A percentile compares a stretch with the other conserved stretches of the same genome.
Conservation (phyloP, 306 rosid genomes). For the Medicago ruthenica region DNA sequence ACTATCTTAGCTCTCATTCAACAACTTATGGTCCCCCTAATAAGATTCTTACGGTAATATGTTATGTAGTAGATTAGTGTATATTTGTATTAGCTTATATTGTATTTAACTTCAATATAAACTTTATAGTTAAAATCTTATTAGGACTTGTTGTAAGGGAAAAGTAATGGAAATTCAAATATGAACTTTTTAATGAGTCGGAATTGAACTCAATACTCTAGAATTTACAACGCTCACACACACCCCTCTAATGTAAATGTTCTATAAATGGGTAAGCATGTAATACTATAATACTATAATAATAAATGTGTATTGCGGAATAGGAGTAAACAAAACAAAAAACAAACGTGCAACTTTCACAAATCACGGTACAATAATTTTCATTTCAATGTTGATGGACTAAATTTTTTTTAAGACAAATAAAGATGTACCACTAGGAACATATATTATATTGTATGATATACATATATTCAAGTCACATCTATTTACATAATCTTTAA, state of each 20-base stretch:
- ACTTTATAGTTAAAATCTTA: not conserved
- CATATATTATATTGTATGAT: not conserved
- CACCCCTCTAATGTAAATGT: not conserved
- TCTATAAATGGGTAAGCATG: not conserved
- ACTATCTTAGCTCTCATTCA: conserved; percentile 32
- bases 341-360: not conserved
- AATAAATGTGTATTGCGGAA: not conserved
- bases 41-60: conserved; percentile 5
- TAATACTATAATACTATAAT: not conserved
- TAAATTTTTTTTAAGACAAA: not conserved
- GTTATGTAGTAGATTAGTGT: not conserved
- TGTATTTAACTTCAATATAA: not conserved
- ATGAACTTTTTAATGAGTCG: not conserved
- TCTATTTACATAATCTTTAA: conserved; percentile 37
- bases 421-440: not conserved
- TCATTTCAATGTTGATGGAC: not conserved
- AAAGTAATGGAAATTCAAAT: not conserved
- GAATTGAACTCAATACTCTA: not conserved
- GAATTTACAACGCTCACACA: not conserved
- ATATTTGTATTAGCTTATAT: not conserved
- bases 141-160: not conserved
- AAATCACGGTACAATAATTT: not conserved
- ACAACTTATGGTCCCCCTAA: not conserved
- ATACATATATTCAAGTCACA: conserved; percentile 23
- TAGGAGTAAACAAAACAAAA: not conserved